Evolutionary conservation across 1,139 yeast species (phyloP).

Genomic region (Yarrowia galli): DNA sequence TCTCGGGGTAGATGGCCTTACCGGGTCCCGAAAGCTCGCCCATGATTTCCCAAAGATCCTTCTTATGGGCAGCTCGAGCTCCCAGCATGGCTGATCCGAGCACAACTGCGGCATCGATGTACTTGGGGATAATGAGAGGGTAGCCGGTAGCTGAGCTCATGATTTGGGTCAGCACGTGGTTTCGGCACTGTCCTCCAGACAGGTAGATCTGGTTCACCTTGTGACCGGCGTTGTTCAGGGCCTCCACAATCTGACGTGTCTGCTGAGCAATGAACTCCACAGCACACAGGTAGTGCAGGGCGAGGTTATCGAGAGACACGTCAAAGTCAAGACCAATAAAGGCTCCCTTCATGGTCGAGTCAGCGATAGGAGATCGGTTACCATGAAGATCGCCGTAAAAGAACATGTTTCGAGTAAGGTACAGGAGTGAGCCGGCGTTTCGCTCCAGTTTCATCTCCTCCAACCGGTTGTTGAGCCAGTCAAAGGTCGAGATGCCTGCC

Average conservation of each 20-base stretch:
- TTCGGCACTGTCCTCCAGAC: constrained; percentile 97
- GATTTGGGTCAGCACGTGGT: constrained; percentile 83
- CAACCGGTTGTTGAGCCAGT: constrained; percentile 75
- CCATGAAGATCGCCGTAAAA: constrained; percentile 98
- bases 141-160: constrained; percentile 92
- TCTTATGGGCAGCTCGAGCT: constrained; percentile 75
- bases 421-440: constrained; percentile 71
- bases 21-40: constrained; percentile 83
- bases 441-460: constrained; percentile 68
- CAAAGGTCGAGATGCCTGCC: constrained; percentile 77
- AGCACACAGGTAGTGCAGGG: constrained; percentile 86
- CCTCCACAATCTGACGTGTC: constrained; percentile 91
- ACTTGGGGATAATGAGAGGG: constrained; percentile 92
- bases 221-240: constrained; percentile 83
- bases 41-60: constrained; percentile 83
- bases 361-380: constrained; percentile 95
- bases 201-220: constrained; percentile 75
- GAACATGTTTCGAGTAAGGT: constrained; percentile 82
- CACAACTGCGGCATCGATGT: constrained; percentile 96
- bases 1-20: constrained; percentile 72
- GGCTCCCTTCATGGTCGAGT: constrained; percentile 91
- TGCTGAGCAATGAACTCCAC: constrained; percentile 98
- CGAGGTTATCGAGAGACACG: constrained; percentile 79
- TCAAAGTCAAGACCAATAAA: constrained; percentile 95
- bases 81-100: constrained; percentile 95